These are phyloP conservation scores for Escovopsis sp. DNA, from an alignment of 2,329 filamentous ascomycete species.

Conservation along the genomic window DNA sequence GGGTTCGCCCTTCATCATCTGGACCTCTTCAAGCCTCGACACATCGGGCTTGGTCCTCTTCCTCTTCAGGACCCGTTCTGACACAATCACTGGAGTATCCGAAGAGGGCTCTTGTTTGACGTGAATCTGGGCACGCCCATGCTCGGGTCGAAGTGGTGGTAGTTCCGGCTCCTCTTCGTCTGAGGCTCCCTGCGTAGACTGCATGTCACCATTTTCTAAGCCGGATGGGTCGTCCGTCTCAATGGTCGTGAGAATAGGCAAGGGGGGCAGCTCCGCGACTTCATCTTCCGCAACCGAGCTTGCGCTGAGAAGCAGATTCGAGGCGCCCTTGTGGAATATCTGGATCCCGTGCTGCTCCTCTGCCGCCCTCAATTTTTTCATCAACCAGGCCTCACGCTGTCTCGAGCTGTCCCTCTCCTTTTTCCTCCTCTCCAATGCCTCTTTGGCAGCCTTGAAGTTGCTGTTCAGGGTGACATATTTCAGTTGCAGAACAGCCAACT, in stretches of 20 bases:
- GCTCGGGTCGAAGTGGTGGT: slow-evolving; percentile 8
- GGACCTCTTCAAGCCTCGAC: slow-evolving; percentile 9
- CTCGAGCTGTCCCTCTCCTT: slow-evolving; percentile 30
- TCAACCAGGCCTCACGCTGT: slow-evolving; percentile 26
- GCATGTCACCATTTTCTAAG: slow-evolving; percentile 6
- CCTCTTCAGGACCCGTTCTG: slow-evolving; percentile 33
- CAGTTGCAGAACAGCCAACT: slow-evolving; percentile 22
- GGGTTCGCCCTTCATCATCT: slow-evolving; percentile 28
- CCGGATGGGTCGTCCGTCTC: slow-evolving; percentile 2
- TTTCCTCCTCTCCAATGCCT: slow-evolving; percentile 24
- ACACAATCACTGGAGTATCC: slow-evolving; percentile 34
- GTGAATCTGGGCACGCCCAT: slow-evolving; percentile 2
- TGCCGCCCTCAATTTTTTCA: slow-evolving; percentile 26
- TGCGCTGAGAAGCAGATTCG: background rate
- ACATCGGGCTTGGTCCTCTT: slow-evolving; percentile 22
- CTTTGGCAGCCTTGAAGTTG: slow-evolving; percentile 26
- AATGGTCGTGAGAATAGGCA: slow-evolving; percentile 1
- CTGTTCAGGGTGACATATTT: slow-evolving; percentile 26
- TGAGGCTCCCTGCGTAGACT: slow-evolving; percentile 8
- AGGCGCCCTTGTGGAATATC: slow-evolving; percentile 12
- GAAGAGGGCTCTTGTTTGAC: slow-evolving; percentile 40
- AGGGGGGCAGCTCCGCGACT: background rate
- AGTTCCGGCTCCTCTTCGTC: slow-evolving; percentile 9
- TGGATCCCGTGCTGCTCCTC: slow-evolving; percentile 22
- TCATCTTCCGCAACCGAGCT: slow-evolving; percentile 10